Percentiles rank a stretch among this genome's conserved stretches.
phyloP scores from a whole-genome alignment of 1,139 yeast genomes.

The Blastobotrys ciferrii region DNA sequence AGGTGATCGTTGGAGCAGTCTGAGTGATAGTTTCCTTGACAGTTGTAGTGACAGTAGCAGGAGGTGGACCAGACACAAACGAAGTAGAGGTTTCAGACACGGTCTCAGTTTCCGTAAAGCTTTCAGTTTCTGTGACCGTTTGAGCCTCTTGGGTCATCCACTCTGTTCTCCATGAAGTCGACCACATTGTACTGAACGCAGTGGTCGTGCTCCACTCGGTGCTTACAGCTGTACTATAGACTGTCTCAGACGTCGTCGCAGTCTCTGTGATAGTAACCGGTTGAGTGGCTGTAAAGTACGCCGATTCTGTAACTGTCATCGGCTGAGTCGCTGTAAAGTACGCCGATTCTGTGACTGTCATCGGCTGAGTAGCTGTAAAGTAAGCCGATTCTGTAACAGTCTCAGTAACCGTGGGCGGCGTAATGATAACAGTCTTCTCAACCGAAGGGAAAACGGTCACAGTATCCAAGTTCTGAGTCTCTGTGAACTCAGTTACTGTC shows the following conservation, averaged over 20 bases:
- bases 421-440: background rate
- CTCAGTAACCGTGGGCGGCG: background rate
- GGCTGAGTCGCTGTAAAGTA: constrained; percentile 1
- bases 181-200: background rate
- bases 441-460: too few species aligned
- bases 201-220: background rate
- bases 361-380: background rate
- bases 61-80: constrained; percentile 6
- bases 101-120: background rate
- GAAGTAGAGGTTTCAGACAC: background rate
- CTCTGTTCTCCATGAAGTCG: background rate
- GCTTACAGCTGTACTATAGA: background rate
- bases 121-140: too few species aligned
- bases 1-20: constrained; percentile 14
- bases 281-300: too few species aligned
- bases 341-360: constrained; percentile 13
- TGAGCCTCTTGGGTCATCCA: constrained; percentile 1
- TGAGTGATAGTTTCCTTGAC: constrained; percentile 8
- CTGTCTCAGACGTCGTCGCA: background rate
- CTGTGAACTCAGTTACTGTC: too few species aligned
- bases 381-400: background rate
- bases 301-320: background rate
- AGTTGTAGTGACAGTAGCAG: constrained; percentile 13
- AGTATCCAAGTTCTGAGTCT: too few species aligned
- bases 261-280: constrained; percentile 7